A percentile compares a stretch with the other conserved stretches of the same genome.
phyloP scores from a whole-genome alignment of 2,329 filamentous ascomycete species.

The Rhynchosporium agropyri region DNA sequence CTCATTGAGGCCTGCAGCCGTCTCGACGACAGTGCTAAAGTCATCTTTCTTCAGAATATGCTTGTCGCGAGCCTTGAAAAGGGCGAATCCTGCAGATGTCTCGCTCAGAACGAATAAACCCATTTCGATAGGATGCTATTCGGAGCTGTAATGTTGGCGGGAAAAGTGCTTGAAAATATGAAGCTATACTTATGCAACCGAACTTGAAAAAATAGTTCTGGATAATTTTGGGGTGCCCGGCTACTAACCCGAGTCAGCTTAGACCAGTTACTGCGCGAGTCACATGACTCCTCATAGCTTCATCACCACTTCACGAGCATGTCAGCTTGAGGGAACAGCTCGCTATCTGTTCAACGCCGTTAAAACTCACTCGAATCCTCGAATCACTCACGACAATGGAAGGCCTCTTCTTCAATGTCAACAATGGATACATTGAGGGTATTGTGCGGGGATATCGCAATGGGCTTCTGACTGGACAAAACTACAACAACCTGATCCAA shows the following conservation, averaged over 20 bases:
- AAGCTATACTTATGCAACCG: slow-evolving; percentile 9
- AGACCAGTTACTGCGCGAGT: not conserved
- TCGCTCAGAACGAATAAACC: slow-evolving; percentile 91
- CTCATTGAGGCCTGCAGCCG: slow-evolving; percentile 81
- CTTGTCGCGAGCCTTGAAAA: slow-evolving; percentile 99
- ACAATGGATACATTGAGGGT: slow-evolving; percentile 70
- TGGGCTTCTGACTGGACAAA: slow-evolving; percentile 82
- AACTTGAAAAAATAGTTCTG: slow-evolving; percentile 22
- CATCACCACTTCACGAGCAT: not conserved
- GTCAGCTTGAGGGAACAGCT: not conserved
- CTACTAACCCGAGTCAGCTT: not conserved
- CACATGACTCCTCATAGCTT: slow-evolving; percentile 9
- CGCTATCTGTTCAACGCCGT: not conserved
- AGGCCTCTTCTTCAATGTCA: slow-evolving; percentile 91
- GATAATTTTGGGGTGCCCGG: not conserved
- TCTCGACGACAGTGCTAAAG: slow-evolving; percentile 71
- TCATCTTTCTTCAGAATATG: slow-evolving; percentile 92
- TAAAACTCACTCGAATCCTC: not conserved
- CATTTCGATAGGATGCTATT: slow-evolving; percentile 55
- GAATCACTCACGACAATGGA: slow-evolving; percentile 62
- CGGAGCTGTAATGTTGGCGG: slow-evolving; percentile 18
- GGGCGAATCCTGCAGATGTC: slow-evolving; percentile 85
- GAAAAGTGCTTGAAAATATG: slow-evolving; percentile 26
- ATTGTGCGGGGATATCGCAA: slow-evolving; percentile 83
- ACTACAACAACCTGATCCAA: slow-evolving; percentile 95